Base-by-base conservation (phyloP, 1,284 basidiomycete species). In the Austropuccinia psidii region DNA sequence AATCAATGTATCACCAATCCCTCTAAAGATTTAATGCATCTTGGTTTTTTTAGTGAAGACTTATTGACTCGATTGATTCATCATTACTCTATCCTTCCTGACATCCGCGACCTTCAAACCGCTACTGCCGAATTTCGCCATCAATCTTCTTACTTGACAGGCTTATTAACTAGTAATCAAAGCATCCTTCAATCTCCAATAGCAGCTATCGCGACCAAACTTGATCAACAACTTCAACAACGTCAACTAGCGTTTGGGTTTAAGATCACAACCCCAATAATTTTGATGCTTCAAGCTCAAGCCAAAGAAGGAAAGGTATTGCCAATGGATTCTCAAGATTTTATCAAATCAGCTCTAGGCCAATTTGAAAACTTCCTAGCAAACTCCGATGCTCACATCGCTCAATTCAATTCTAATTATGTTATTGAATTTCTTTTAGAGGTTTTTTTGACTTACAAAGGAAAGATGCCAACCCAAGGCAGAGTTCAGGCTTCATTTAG, bases 241-340 rank as follows among this genome's bases (percentile, higher is more conserved):
- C 65, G 55, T n/a, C 68, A 72, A 31, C 52, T 73, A 21, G 33
- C 43, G 35, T 73, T 73, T 21, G 47, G 55, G 21, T 57, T 73
- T 33, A 55, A 73, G 47, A 62, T 73, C 50, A 73, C 70, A n/a
- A 62, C 60, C 13, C 70, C 70, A 35, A 52, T 64, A 35, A 73
- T 73, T n/a, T 49, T 64, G 19, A 73, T 73, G 6, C 43, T 73
- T 19, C 49, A 73, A 35, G 54, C 55, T 17, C 70, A 73, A 73
- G 60, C 37, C 41, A 39, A 55, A 37, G 49, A 73, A 50, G 70
- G 60, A 27, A 62, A 45, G 37, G 54, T 29, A 0, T 37, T 73
- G 21, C 35, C 47, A 17, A 35, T 55, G 8, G n/a, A n/a, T n/a
- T n/a, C n/a, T n/a, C 35, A 54, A 37, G 19, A 21, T 15, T 39